Evolutionary conservation across 2,329 filamentous ascomycete species (phyloP).

Genomic region (Ambrosiella cleistominuta): DNA sequence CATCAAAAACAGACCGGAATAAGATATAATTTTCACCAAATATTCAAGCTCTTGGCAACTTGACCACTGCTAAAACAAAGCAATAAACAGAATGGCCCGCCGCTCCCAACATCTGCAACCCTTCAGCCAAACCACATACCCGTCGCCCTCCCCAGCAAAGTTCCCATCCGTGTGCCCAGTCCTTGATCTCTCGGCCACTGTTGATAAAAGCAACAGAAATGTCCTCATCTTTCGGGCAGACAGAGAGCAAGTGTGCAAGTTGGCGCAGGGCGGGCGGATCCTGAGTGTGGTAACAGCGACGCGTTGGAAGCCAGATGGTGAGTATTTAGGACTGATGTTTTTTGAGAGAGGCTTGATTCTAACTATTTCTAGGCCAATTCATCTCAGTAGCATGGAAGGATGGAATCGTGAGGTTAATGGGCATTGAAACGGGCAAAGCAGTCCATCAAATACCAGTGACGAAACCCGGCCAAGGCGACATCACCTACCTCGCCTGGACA

Average conservation of each 20-base stretch:
- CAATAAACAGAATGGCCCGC: background rate
- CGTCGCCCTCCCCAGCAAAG: slow-evolving; percentile 34
- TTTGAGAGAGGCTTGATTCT: background rate
- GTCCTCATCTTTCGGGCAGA: slow-evolving; percentile 64
- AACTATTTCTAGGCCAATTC: slow-evolving; percentile 36
- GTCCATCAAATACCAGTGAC: slow-evolving; percentile 51
- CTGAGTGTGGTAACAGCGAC: slow-evolving; percentile 27
- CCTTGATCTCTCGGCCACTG: slow-evolving; percentile 63
- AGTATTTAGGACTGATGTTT: slow-evolving; percentile 15
- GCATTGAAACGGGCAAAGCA: slow-evolving; percentile 64
- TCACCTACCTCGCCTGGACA: slow-evolving; percentile 9
- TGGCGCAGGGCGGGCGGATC: slow-evolving; percentile 26
- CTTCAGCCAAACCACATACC: slow-evolving; percentile 40
- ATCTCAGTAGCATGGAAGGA: slow-evolving; percentile 75
- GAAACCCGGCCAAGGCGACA: slow-evolving; percentile 14
- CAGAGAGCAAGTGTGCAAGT: slow-evolving; percentile 45
- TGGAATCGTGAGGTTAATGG: slow-evolving; percentile 58
- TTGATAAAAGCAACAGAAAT: slow-evolving; percentile 47
- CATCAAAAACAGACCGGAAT: background rate
- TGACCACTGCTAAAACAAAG: too few relatives aligned
- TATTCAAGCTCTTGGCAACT: too few relatives aligned
- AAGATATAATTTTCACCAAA: background rate
- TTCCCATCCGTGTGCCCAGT: slow-evolving; percentile 63
- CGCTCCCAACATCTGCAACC: slow-evolving; percentile 18
- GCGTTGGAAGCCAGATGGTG: slow-evolving; percentile 53